A percentile compares a stretch with the other conserved stretches of the same genome.
Conservation (phyloP, 2,329 filamentous ascomycete genomes). For the Colletotrichum cereale region DNA sequence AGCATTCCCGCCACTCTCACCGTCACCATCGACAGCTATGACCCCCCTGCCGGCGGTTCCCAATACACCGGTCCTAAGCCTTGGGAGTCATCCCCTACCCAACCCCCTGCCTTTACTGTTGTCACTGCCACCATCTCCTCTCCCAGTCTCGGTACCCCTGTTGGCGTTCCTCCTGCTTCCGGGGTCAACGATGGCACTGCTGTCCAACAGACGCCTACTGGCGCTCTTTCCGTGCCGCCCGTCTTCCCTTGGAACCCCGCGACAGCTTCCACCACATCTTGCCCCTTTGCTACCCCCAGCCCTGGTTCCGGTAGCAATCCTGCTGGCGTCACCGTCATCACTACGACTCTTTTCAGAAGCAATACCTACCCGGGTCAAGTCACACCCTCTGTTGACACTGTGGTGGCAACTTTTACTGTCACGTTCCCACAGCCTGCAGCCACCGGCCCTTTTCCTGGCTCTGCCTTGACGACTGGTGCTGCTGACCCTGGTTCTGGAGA, state of each 20-base stretch:
- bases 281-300: constrained; percentile 1
- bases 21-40: constrained; percentile 39
- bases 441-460: constrained; percentile 1
- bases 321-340: constrained; percentile 32
- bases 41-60: constrained; percentile 42
- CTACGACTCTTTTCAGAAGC: constrained; percentile 25
- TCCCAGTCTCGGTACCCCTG: neutral
- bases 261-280: neutral
- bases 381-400: constrained; percentile 10
- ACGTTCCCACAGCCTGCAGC: constrained; percentile 21
- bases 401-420: constrained; percentile 37
- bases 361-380: constrained; percentile 7
- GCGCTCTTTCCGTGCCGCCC: constrained; percentile 7
- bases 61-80: constrained; percentile 39
- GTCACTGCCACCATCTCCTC: constrained; percentile 43
- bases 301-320: constrained; percentile 15
- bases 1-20: constrained; percentile 40
- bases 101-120: constrained; percentile 25
- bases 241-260: constrained; percentile 27
- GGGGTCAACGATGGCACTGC: neutral
- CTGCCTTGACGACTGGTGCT: neutral
- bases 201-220: neutral
- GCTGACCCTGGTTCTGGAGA: constrained; percentile 16
- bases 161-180: constrained; percentile 3
- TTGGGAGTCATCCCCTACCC: constrained; percentile 33